A percentile compares a stretch with the other conserved stretches of the same genome.
Evolutionary conservation across 768 basidiomycete genomes (phyloP).

Genomic region (Hemileccinum rubropunctum): DNA sequence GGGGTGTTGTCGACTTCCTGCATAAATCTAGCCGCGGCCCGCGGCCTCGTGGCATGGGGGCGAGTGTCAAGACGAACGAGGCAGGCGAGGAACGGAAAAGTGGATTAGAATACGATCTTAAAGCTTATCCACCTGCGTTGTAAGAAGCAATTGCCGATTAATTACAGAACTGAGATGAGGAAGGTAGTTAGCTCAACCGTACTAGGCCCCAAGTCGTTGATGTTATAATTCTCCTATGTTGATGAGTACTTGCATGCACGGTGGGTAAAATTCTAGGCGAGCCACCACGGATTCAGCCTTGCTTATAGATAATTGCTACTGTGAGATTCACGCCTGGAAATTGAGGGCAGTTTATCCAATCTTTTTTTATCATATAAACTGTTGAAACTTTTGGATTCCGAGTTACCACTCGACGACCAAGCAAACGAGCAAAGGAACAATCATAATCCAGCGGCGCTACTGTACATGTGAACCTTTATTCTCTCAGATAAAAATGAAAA

Average conservation of each 20-base stretch:
- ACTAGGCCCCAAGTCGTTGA: neutral
- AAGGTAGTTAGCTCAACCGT: neutral
- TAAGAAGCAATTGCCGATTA: neutral
- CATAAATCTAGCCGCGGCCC: constrained; percentile 7
- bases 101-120: constrained; percentile 5
- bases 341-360: constrained; percentile 1
- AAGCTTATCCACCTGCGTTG: constrained; percentile 13
- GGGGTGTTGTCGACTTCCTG: neutral
- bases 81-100: constrained; percentile 7
- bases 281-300: too few species aligned
- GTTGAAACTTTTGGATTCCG: constrained; percentile 3
- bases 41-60: constrained; percentile 23
- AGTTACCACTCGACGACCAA: constrained; percentile 7
- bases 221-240: neutral
- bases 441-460: constrained; percentile 19
- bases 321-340: neutral
- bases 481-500: neutral
- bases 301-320: neutral
- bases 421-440: neutral
- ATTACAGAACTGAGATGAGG: neutral
- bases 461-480: constrained; percentile 1
- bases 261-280: too few species aligned
- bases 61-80: neutral
- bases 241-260: neutral
- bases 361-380: constrained; percentile 9